Percentiles rank a stretch among this genome's conserved stretches.
Evolutionary conservation across 495 filamentous ascomycete genomes (phyloP).

Genomic region (Aspergillus sclerotiicarbonarius): DNA sequence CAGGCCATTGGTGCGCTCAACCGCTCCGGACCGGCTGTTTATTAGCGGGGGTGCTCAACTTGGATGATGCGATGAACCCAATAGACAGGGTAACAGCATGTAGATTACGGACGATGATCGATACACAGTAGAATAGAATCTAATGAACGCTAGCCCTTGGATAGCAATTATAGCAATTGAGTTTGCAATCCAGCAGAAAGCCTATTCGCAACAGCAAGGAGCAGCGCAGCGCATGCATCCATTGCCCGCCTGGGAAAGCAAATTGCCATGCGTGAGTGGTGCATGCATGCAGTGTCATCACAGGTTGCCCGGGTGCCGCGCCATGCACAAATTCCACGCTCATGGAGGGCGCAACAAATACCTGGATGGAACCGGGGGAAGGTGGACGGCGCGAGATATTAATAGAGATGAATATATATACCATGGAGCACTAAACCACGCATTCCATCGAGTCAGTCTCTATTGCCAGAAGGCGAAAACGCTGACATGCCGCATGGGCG

Average conservation of each 20-base stretch:
- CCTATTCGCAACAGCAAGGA: too few species aligned
- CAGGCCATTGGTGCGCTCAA: slow-evolving; percentile 26
- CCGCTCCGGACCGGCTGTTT: slow-evolving; percentile 22
- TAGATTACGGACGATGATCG: neutral
- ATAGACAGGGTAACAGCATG: too few species aligned
- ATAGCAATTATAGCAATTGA: too few species aligned
- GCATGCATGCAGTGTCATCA: slow-evolving; percentile 7
- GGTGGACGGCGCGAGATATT: neutral
- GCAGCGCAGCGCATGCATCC: neutral
- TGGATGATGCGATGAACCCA: neutral
- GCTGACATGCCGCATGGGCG: neutral
- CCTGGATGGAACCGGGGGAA: neutral
- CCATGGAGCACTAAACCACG: neutral
- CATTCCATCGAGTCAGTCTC: neutral
- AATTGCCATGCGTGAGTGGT: neutral
- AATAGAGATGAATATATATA: neutral
- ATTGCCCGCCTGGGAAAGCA: neutral
- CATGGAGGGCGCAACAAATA: neutral
- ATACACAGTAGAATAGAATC: too few species aligned
- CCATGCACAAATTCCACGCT: neutral
- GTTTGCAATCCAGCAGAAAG: too few species aligned
- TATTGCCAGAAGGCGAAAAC: neutral
- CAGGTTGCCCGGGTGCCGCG: neutral
- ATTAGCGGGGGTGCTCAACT: neutral
- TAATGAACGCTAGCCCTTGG: too few species aligned